Evolutionary conservation across 805 yeast species (phyloP), one percentile per base, ranked within the genome.

Genomic region (Lachancea fermentati): DNA sequence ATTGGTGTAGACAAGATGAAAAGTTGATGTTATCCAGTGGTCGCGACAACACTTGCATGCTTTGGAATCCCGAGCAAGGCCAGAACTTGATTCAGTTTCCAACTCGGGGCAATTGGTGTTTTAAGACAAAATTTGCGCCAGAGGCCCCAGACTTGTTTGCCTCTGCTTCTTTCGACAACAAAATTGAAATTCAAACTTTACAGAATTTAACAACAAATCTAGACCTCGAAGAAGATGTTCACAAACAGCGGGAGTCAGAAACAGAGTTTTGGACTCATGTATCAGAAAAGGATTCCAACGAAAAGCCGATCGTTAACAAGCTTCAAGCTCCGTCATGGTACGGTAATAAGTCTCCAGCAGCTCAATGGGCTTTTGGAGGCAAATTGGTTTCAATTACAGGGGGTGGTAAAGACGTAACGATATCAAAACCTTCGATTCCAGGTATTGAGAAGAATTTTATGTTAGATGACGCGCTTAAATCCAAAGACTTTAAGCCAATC

Each of bases 271-370:
- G 96, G 96, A 82, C 78, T 52, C 73, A 79, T 51, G 72, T 84
- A 17, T 78, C 88, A 2, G 68, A 77, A 16, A 72, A 81, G 14
- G 85, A 80, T 34, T 73, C 81, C 22, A 81, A 74, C 54, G 85
- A 81, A 50, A 93, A 96, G 8, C 76, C 76, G 26, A 81, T 81
- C 51, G 73, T 74, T 30, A 70, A 76, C 22, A 69, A 73, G 47
- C 26, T 59, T 9, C 95, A 88, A 65, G 93, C 97, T 15, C 98
- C 99, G 36, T 63, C 69, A 44, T 93, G 98, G 98, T 74, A 86
- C 45, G 76, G 76, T 46, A 72, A 82, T 49, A 87, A 87, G 9
- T 71, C 76, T 4, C 71, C 81, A 36, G 96, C 82, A 11, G 68
- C 78, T 2, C 58, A 55, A 15, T 93, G 94, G 72, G 97, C 95